A percentile compares a stretch with the other conserved stretches of the same genome.
phyloP scores from a whole-genome alignment of 2,329 filamentous ascomycete genomes.

The Talaromyces sp. region DNA sequence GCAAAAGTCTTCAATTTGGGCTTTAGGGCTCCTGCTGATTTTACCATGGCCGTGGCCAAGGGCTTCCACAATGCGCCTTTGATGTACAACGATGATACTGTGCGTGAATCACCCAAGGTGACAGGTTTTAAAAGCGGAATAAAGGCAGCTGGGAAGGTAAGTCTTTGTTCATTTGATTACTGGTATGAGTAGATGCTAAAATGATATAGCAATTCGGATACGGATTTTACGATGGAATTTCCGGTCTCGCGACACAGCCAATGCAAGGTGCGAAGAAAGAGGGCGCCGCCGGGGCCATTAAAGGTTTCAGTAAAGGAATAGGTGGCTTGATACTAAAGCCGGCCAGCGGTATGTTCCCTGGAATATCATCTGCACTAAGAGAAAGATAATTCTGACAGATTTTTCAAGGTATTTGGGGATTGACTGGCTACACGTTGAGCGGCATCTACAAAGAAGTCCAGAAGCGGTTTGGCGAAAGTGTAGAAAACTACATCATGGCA shows the following conservation, averaged over 20 bases:
- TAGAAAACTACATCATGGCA: conserved; percentile 74
- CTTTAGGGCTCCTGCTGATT: conserved; percentile 76
- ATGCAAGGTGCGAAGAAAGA: conserved; percentile 63
- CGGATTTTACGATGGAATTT: conserved; percentile 75
- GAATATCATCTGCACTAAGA: not conserved
- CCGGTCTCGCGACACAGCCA: conserved; percentile 76
- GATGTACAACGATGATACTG: conserved; percentile 78
- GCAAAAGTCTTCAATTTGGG: conserved; percentile 70
- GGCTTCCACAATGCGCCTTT: conserved; percentile 85
- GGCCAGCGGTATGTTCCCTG: conserved; percentile 58
- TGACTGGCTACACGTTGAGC: conserved; percentile 79
- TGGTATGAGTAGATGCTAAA: not conserved
- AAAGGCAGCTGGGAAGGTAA: conserved; percentile 66
- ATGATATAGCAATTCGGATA: conserved; percentile 59
- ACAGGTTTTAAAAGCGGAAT: conserved; percentile 72
- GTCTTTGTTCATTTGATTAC: not conserved
- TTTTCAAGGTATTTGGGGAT: conserved; percentile 55
- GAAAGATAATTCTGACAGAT: not conserved
- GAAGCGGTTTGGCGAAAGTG: conserved; percentile 64
- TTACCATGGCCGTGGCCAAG: conserved; percentile 74
- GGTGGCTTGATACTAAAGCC: conserved; percentile 78
- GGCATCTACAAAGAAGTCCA: conserved; percentile 74
- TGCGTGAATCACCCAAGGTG: conserved; percentile 73
- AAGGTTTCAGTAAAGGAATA: conserved; percentile 77
- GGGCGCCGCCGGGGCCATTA: conserved; percentile 63